Base-by-base conservation (phyloP, 352 stramenopile genomes). In the Globisporangium spinosum region DNA sequence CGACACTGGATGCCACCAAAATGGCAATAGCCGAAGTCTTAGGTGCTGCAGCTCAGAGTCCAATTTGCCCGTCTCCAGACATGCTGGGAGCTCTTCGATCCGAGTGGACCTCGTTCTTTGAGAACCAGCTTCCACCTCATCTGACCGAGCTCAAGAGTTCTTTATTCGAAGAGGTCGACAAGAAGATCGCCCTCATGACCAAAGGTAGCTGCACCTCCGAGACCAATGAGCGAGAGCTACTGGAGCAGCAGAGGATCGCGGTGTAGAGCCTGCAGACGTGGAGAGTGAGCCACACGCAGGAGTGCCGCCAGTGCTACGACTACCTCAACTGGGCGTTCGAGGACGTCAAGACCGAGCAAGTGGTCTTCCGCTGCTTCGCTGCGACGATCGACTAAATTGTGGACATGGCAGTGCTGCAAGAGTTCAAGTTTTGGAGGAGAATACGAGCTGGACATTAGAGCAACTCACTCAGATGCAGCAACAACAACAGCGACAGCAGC, bases 301-400 rank as follows among this genome's bases (percentile, higher is more conserved):
- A 89, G 43, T 90, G 82, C 47, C 68, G 80, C 0, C 65, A 78
- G 43, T 83, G 78, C 61, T 86, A 85, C 57, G 78, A 83, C 62
- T 90, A 85, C 56, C 51, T 89, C 43, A 75, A 73, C 56, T 85
- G 70, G 73, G 74, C 73, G 2, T 53, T 88, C 6, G 74, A 87
- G 61, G 58, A 76, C 34, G 49, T 56, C 22, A 62, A 68, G 38
- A 61, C 58, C 13, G 77, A 87, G 34, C 58, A 64, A 62, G 68
- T 32, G 47, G 78, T 82, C 34, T 54, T 43, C 6, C 71, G 65
- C 12, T 77, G 70, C 8, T 40, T 86, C 54, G 43, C 69, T 8
- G 64, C 67, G 6, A 49, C 75, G 4, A 68, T 83, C 32, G 69
- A 83, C 43, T 70, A 71, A 7, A 62, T 86, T 23, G 69, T 70